Evolutionary conservation across 129 eudicot species (phyloP), one percentile per base, ranked within the genome.

Genomic region (Smallanthus sonchifolius): DNA sequence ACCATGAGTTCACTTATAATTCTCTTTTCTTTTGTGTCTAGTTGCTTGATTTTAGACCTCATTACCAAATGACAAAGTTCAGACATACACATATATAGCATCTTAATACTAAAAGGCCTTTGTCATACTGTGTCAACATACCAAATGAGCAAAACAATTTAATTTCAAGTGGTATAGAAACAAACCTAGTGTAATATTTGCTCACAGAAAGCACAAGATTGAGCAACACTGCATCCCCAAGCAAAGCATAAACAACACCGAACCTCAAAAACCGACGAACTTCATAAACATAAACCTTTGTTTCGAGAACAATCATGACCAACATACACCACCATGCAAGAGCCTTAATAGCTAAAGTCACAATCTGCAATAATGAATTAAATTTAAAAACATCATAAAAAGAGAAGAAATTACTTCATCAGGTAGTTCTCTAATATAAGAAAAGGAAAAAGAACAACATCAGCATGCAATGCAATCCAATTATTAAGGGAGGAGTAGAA

Each of bases 181-280:
- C 85, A 69, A 48, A 89, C 98, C 91, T 75, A 9, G 48, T 70
- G 77, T 88, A 91, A 63, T 61, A 83, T n/a, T 81, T 83, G 80
- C 80, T 83, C 65, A 91, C 84, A 2, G 94, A 81, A 65, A 95
- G 65, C 56, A 91, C 74, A 35, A 91, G 87, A 76, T 82, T 87
- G 57, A 91, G 57, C 86, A 88, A 52, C 28, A 87, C 97, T 38
- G 79, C 86, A 79, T 91, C 93, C 66, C 91, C 99, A 13, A 91
- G 90, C 76, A 95, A 75, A 69, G 79, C 82, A 81, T 95, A 95
- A 38, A 87, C n/a, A 34, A 95, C 81, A 8, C 94, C 96, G 39
- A 91, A 91, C 66, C 99, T 80, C 68, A 88, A 84, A 75, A 79
- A 88, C 97, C 99, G 91, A 47, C 99, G 87, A 62, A 86, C 86